These are phyloP conservation scores for Colletotrichum sp. DNA, from an alignment of 2,329 filamentous ascomycete species.

Conservation along the genomic window DNA sequence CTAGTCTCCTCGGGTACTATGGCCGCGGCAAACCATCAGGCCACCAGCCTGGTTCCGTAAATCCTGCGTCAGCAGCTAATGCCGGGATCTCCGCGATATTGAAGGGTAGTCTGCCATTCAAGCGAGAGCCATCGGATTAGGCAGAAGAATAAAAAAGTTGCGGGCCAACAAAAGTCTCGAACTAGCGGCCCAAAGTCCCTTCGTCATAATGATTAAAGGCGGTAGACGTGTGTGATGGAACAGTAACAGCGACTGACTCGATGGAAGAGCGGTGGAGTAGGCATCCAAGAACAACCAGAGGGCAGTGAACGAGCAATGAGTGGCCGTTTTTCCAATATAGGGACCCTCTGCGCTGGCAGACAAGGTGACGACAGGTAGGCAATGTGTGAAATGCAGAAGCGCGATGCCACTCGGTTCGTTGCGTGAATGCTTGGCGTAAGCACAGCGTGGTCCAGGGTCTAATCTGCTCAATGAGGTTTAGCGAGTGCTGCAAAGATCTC, in stretches of 20 bases:
- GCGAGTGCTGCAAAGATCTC: neutral
- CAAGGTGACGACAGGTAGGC: neutral
- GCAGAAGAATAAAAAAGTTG: neutral
- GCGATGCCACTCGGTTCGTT: neutral
- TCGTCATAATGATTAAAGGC: neutral
- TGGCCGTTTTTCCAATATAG: neutral
- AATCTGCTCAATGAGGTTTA: neutral
- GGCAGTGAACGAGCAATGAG: neutral
- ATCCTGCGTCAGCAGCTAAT: neutral
- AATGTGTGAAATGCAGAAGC: neutral
- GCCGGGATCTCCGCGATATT: neutral
- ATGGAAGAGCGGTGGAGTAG: neutral
- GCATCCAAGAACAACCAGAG: neutral
- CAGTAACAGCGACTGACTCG: neutral
- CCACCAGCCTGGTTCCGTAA: neutral
- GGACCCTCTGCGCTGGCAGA: neutral
- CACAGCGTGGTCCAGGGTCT: neutral
- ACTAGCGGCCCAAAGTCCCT: neutral
- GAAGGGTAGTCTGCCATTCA: neutral
- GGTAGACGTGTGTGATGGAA: neutral
- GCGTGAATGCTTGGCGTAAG: neutral
- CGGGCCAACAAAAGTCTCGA: neutral
- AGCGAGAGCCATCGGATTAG: neutral
- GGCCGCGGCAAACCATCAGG: neutral
- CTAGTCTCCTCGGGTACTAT: neutral